A percentile compares a stretch with the other conserved stretches of the same genome.
These are phyloP conservation scores for Ambrosiella xylebori DNA, from an alignment of 2,329 filamentous ascomycete species.

Conservation along the genomic window DNA sequence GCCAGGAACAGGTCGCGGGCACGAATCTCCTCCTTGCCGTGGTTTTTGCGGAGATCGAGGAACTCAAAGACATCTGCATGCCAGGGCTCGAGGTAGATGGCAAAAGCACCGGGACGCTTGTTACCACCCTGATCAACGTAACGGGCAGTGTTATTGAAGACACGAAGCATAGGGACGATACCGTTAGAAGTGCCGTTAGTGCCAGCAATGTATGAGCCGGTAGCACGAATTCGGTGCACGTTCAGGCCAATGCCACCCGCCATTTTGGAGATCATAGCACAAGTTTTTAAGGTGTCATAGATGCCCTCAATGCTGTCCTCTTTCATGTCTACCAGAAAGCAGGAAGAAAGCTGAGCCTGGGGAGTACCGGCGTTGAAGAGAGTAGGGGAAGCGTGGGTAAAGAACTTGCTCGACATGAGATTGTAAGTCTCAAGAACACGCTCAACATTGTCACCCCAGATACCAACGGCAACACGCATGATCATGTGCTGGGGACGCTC, in stretches of 20 bases:
- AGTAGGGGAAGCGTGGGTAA: conserved; percentile 94
- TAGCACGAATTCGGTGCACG: conserved; percentile 89
- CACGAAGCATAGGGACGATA: conserved; percentile 91
- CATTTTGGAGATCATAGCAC: conserved; percentile 99
- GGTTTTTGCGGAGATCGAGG: conserved; percentile 95
- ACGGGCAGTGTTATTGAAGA: conserved; percentile 97
- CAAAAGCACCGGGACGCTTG: conserved; percentile 96
- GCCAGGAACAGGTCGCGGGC: conserved; percentile 96
- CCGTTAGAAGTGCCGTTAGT: conserved; percentile 98
- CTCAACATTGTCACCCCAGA: conserved; percentile 90
- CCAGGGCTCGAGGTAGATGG: conserved; percentile 98
- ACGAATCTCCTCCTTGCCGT: conserved; percentile 95
- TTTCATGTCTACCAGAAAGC: conserved; percentile 99
- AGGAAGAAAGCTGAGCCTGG: conserved; percentile 85
- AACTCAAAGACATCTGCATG: conserved; percentile 96
- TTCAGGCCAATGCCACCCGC: conserved; percentile 96
- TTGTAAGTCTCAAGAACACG: conserved; percentile 95
- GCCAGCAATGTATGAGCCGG: conserved; percentile 92
- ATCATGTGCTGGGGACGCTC: conserved; percentile 99
- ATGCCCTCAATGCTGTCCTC: conserved; percentile 98
- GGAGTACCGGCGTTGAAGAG: conserved; percentile 97
- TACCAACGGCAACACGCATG: conserved; percentile 95
- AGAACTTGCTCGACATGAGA: conserved; percentile 96
- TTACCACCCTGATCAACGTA: conserved; percentile 99
- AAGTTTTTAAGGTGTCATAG: conserved; percentile 97